These are phyloP conservation scores for Leishmania martiniquensis DNA, from an alignment of 208 protist species.

Conservation along the genomic window DNA sequence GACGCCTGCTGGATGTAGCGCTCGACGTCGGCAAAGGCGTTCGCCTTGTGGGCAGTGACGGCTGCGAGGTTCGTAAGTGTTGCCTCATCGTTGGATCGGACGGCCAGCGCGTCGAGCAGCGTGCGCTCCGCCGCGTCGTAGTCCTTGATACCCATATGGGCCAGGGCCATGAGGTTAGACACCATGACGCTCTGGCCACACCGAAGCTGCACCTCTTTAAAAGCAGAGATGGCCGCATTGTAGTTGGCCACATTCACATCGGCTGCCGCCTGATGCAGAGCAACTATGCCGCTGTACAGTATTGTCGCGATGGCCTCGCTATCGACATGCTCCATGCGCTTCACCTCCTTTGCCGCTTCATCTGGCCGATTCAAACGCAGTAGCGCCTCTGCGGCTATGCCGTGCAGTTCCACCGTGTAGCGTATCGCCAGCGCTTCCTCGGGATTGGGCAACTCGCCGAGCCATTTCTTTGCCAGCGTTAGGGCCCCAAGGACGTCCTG, in stretches of 20 bases:
- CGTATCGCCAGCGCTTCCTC: conserved; percentile 28
- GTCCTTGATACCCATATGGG: conserved; percentile 65
- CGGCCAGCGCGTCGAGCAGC: conserved; percentile 74
- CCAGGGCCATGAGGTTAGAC: conserved; percentile 79
- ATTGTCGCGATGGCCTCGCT: conserved; percentile 82
- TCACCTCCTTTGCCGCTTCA: conserved; percentile 68
- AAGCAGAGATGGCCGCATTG: conserved; percentile 55
- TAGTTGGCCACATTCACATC: conserved; percentile 35
- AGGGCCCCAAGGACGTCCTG: conserved; percentile 50
- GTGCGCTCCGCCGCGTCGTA: conserved; percentile 72
- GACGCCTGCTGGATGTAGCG: conserved; percentile 66
- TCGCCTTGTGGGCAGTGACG: conserved; percentile 53
- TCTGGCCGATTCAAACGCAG: conserved; percentile 78
- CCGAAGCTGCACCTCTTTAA: conserved; percentile 79
- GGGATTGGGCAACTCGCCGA: conserved; percentile 44
- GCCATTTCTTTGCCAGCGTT: conserved; percentile 61
- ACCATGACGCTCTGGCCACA: conserved; percentile 70
- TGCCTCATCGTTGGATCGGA: conserved; percentile 66
- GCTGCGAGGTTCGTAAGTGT: conserved; percentile 85
- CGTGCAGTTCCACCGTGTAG: conserved; percentile 60
- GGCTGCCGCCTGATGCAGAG: conserved; percentile 53
- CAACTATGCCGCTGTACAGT: conserved; percentile 66
- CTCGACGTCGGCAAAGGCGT: conserved; percentile 50
- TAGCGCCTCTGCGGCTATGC: conserved; percentile 65
- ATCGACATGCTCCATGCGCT: conserved; percentile 81